Percentiles rank a stretch among this genome's conserved stretches.
These are phyloP conservation scores for Martiniozyma asiatica DNA, from an alignment of 1,139 yeast genomes.

Conservation along the genomic window DNA sequence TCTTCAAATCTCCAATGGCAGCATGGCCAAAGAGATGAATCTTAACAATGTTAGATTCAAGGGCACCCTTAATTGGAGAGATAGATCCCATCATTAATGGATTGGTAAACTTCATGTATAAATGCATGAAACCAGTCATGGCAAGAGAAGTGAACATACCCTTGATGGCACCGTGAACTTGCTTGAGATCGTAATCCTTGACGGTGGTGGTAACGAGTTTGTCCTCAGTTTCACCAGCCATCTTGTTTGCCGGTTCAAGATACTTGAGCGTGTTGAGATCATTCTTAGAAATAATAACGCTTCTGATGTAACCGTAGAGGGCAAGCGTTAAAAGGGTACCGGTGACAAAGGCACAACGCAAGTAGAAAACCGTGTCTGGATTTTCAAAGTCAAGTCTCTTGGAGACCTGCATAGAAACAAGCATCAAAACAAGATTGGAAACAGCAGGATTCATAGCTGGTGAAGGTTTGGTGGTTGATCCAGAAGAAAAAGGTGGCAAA, in stretches of 20 bases:
- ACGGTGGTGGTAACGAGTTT: constrained; percentile 80
- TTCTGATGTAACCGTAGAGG: constrained; percentile 55
- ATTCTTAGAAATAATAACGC: constrained; percentile 58
- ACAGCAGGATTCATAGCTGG: constrained; percentile 68
- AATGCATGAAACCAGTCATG: constrained; percentile 98
- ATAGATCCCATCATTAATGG: constrained; percentile 93
- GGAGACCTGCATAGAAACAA: constrained; percentile 94
- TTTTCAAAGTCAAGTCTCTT: constrained; percentile 85
- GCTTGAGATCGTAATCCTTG: constrained; percentile 86
- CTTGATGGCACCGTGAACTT: constrained; percentile 68
- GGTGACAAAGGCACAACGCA: constrained; percentile 59
- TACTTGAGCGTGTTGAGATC: constrained; percentile 88
- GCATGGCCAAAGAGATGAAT: constrained; percentile 79
- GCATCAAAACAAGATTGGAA: constrained; percentile 80
- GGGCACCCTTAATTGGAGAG: constrained; percentile 79
- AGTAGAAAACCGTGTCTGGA: constrained; percentile 62
- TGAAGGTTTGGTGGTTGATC: too few species aligned
- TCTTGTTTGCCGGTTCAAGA: constrained; percentile 74
- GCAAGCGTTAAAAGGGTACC: constrained; percentile 57
- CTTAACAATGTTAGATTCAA: constrained; percentile 85
- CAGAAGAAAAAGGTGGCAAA: background rate
- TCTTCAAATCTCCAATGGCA: constrained; percentile 84
- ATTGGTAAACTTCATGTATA: constrained; percentile 95
- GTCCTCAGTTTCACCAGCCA: constrained; percentile 64
- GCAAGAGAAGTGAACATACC: constrained; percentile 82